A percentile compares a stretch with the other conserved stretches of the same genome.
These are phyloP conservation scores for Paramecium sonneborni DNA, from an alignment of 73 alveolate species.

Conservation along the genomic window DNA sequence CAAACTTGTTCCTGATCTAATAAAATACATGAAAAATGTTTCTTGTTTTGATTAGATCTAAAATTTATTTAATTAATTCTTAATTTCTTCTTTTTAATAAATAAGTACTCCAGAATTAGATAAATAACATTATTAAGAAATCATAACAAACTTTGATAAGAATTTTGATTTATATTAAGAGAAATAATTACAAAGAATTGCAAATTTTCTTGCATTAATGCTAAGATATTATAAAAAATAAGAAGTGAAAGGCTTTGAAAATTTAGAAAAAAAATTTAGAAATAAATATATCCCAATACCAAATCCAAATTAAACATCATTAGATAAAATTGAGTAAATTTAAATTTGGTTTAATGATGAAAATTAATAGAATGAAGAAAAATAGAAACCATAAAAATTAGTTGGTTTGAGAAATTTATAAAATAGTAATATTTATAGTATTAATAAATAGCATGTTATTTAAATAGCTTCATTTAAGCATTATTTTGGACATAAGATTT, in stretches of 20 bases:
- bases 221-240: background rate
- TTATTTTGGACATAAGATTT: background rate
- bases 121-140: background rate
- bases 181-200: background rate
- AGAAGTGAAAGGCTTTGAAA: background rate
- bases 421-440: slow-evolving; percentile 6
- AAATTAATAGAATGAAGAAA: background rate
- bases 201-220: background rate
- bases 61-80: background rate
- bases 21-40: background rate
- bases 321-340: background rate
- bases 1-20: background rate
- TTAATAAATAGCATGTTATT: background rate
- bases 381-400: background rate
- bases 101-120: background rate
- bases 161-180: background rate
- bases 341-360: background rate
- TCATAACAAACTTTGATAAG: background rate
- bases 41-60: background rate
- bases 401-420: background rate
- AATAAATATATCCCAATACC: background rate
- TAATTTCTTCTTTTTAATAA: background rate
- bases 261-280: background rate
- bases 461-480: slow-evolving; percentile 15
- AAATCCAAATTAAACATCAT: background rate